Evolutionary conservation across 345 rosid genomes (phyloP).

Genomic region (Clarkia xantiana): DNA sequence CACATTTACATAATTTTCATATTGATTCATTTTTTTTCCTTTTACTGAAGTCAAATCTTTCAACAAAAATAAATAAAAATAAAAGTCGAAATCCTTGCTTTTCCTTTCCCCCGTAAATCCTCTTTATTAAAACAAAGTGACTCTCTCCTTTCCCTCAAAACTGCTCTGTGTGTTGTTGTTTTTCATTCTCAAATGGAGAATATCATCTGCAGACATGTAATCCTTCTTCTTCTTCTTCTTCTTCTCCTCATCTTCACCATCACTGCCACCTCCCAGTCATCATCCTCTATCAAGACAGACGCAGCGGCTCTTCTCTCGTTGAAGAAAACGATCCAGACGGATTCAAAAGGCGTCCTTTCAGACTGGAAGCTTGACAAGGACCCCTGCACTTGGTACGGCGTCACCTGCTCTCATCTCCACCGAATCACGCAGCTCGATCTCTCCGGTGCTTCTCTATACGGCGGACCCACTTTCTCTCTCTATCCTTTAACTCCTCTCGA

Average conservation of each 20-base stretch:
- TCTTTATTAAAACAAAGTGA: too few species aligned
- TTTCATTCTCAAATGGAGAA: too few species aligned
- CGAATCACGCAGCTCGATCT: conserved; percentile 68
- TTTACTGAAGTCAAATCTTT: too few species aligned
- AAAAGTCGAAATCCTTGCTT: too few species aligned
- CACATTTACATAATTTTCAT: too few species aligned
- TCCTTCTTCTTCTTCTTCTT: conserved; percentile 7
- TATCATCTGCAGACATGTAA: not conserved
- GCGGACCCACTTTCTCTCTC: conserved; percentile 28
- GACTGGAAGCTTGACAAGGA: conserved; percentile 37
- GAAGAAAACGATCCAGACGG: conserved; percentile 51
- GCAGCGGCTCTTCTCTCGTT: conserved; percentile 48
- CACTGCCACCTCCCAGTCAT: conserved; percentile 13
- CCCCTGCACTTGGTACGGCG: conserved; percentile 68
- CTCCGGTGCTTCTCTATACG: conserved; percentile 35
- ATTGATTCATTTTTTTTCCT: too few species aligned
- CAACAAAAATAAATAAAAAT: too few species aligned
- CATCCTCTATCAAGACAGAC: conserved; percentile 53
- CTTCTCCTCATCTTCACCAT: conserved; percentile 22
- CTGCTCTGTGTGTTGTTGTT: too few species aligned
- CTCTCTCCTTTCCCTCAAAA: too few species aligned
- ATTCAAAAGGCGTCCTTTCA: conserved; percentile 49
- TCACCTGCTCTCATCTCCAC: conserved; percentile 54
- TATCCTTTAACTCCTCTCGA: conserved; percentile 44
- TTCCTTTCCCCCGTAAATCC: too few species aligned